phyloP scores from a whole-genome alignment of 2,329 filamentous ascomycete species.

The Blumeria graminis region DNA sequence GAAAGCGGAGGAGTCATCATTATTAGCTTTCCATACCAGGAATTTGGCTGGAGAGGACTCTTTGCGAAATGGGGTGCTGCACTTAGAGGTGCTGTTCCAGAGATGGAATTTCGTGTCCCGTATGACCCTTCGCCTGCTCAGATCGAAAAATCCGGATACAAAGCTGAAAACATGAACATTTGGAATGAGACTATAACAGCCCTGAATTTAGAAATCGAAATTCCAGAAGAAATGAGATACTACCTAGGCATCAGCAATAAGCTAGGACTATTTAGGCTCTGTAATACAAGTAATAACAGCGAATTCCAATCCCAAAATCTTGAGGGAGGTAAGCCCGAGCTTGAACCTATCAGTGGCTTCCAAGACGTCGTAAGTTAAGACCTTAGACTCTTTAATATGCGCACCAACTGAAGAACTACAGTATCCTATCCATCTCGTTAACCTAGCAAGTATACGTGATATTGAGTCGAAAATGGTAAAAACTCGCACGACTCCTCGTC shows the following conservation, averaged over 20 bases:
- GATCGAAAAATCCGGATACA: conserved; percentile 33
- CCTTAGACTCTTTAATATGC: neutral
- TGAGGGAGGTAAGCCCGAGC: conserved; percentile 29
- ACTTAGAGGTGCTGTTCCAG: conserved; percentile 26
- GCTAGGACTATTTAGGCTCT: conserved; percentile 43
- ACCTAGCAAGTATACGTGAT: conserved; percentile 35
- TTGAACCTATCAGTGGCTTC: conserved; percentile 41
- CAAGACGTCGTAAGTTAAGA: conserved; percentile 37
- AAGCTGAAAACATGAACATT: conserved; percentile 34
- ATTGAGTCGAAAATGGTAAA: conserved; percentile 31
- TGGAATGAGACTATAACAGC: conserved; percentile 33
- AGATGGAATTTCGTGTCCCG: conserved; percentile 42
- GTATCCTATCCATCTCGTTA: conserved; percentile 48
- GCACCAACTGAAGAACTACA: conserved; percentile 14
- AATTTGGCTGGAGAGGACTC: conserved; percentile 23
- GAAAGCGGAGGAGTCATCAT: conserved; percentile 36
- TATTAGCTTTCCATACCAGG: conserved; percentile 38
- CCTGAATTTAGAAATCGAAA: conserved; percentile 31
- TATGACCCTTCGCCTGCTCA: conserved; percentile 33
- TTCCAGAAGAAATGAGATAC: conserved; percentile 35
- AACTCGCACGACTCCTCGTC: conserved; percentile 21
- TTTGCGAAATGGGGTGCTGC: conserved; percentile 24
- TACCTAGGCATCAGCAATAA: conserved; percentile 44
- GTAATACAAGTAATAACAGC: conserved; percentile 23
- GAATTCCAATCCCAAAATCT: conserved; percentile 38